These are phyloP conservation scores for Papiliotrema terrestris DNA, from an alignment of 1,284 basidiomycete genomes.

Conservation along the genomic window DNA sequence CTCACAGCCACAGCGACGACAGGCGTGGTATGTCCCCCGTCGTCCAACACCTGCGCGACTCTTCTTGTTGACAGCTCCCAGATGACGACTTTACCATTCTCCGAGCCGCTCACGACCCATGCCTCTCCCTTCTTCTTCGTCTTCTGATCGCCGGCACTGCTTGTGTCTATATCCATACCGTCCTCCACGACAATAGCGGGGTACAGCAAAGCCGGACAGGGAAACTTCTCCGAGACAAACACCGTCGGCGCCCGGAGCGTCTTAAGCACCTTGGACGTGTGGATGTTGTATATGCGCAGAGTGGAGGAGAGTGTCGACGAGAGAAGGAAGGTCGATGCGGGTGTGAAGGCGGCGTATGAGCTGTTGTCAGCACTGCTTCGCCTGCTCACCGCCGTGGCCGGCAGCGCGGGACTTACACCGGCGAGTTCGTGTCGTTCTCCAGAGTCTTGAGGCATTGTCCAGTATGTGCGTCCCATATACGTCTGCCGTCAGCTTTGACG, in stretches of 20 bases:
- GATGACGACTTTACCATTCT: constrained; percentile 80
- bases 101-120: constrained; percentile 81
- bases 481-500: constrained; percentile 56
- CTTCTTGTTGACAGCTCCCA: constrained; percentile 88
- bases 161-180: constrained; percentile 5
- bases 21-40: constrained; percentile 17
- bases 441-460: constrained; percentile 97
- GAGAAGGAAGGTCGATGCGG: constrained; percentile 83
- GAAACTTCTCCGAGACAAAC: constrained; percentile 30
- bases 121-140: constrained; percentile 9
- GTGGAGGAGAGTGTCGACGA: constrained; percentile 88
- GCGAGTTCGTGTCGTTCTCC: constrained; percentile 91
- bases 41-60: constrained; percentile 68
- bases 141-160: not conserved
- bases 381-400: too few relatives aligned
- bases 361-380: constrained; percentile 18
- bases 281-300: constrained; percentile 89
- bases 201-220: constrained; percentile 34
- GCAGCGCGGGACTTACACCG: constrained; percentile 63
- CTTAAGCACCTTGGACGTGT: constrained; percentile 87
- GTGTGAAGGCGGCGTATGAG: constrained; percentile 65
- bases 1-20: constrained; percentile 45
- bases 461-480: constrained; percentile 93
- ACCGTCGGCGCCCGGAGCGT: constrained; percentile 55
- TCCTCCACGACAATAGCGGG: constrained; percentile 2